phyloP scores from a whole-genome alignment of 106 monocot species.

The Allium cepa region DNA sequence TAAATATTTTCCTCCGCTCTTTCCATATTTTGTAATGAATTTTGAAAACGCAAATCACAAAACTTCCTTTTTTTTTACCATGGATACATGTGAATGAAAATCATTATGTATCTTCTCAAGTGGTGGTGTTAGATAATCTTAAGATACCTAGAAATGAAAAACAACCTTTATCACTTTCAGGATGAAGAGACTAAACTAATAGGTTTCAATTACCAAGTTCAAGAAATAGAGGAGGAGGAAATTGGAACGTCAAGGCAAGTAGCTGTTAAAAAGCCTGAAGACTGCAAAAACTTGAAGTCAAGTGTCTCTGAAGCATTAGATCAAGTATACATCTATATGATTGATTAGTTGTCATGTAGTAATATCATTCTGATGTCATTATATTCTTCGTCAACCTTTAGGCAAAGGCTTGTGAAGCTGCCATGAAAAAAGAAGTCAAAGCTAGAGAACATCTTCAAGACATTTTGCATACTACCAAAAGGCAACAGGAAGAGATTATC shows the following conservation, averaged over 20 bases:
- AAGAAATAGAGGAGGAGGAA: conserved; percentile 21
- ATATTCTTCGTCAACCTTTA: conserved; percentile 5
- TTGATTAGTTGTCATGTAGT: background rate
- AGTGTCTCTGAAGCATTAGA: conserved; percentile 21
- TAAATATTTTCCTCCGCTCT: no score
- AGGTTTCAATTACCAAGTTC: conserved; percentile 9
- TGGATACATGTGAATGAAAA: background rate
- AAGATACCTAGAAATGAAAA: no score
- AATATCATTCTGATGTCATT: background rate
- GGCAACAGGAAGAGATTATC: conserved; percentile 21
- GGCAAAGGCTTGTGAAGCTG: conserved; percentile 34
- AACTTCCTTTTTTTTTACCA: background rate
- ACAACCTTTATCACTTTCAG: background rate
- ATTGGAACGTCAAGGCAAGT: conserved; percentile 30
- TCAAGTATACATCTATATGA: conserved; percentile 21
- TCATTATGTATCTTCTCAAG: conserved; percentile 12
- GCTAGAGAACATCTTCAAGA: conserved; percentile 39
- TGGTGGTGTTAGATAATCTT: conserved; percentile 11
- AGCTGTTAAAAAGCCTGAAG: conserved; percentile 29
- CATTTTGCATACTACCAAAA: conserved; percentile 19
- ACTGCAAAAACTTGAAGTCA: conserved; percentile 34
- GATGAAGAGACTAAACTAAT: conserved; percentile 12
- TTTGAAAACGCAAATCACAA: no score
- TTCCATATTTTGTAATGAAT: no score
- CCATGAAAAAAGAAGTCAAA: conserved; percentile 26